Conservation (phyloP, 2,329 filamentous ascomycete species). For the Leptoxyphium fumago region DNA sequence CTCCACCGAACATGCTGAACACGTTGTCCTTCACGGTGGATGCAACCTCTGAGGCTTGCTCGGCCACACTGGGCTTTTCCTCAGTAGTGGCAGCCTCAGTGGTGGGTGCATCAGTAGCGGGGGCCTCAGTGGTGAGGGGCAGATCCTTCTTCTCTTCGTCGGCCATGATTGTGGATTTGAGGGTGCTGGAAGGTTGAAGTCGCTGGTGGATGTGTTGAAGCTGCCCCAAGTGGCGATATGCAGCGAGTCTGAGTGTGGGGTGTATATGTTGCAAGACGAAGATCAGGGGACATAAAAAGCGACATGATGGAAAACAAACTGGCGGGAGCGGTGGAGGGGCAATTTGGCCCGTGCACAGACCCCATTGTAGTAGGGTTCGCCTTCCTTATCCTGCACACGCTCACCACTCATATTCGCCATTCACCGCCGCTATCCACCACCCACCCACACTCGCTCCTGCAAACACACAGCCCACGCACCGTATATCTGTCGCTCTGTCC, state of each 20-base stretch:
- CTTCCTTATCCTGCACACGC: no score
- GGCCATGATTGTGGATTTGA: slow-evolving; percentile 10
- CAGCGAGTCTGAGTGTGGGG: no score
- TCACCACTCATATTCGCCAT: no score
- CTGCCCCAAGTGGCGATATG: no score
- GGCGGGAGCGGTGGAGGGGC: background rate
- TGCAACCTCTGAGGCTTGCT: slow-evolving; percentile 22
- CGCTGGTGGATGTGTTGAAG: no score
- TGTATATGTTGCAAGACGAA: background rate
- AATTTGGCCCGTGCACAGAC: background rate
- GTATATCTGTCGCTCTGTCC: no score
- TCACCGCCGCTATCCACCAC: no score
- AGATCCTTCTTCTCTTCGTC: slow-evolving; percentile 16
- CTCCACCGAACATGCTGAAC: slow-evolving; percentile 98
- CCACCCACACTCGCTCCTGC: no score
- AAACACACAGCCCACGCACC: no score
- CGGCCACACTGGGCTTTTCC: slow-evolving; percentile 21
- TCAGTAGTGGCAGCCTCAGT: slow-evolving; percentile 26
- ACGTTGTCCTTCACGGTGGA: slow-evolving; percentile 43
- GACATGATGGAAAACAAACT: background rate
- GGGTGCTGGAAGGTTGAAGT: background rate
- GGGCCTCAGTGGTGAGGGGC: slow-evolving; percentile 17
- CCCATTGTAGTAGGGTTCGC: no score
- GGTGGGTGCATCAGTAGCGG: slow-evolving; percentile 25
- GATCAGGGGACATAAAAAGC: background rate